Evolutionary conservation across 192 early-diverging fungal species (phyloP).

Genomic region (Gigaspora rosea): DNA sequence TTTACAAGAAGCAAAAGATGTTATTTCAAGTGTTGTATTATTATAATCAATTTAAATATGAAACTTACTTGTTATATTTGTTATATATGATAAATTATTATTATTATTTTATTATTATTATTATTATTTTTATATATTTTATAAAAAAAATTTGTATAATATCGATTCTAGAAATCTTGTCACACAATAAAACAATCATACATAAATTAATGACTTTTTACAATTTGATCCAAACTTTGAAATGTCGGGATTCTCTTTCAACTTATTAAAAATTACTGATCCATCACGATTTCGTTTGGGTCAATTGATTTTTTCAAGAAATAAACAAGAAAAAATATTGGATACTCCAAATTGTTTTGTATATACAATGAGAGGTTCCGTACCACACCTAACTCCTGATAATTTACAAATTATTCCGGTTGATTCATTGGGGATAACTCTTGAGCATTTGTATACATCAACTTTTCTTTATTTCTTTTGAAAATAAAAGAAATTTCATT

Average conservation of each 20-base stretch:
- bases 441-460: slow-evolving; percentile 49
- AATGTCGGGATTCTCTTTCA: neutral
- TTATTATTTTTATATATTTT: no score
- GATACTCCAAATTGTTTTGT: slow-evolving; percentile 58
- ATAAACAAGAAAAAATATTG: slow-evolving; percentile 22
- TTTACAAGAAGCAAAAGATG: no score
- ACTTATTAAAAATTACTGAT: slow-evolving; percentile 23
- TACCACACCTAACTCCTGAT: slow-evolving; percentile 58
- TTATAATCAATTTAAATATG: no score
- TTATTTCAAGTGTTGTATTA: no score
- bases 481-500: neutral
- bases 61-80: no score
- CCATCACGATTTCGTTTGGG: slow-evolving; percentile 15
- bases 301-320: neutral
- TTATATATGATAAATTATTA: no score
- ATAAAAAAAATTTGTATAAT: no score
- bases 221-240: no score
- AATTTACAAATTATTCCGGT: slow-evolving; percentile 43
- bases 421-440: slow-evolving; percentile 46
- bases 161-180: no score
- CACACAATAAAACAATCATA: no score
- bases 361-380: slow-evolving; percentile 53
- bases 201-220: no score
- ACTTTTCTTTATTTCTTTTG: neutral
- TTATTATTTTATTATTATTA: no score